Base-by-base conservation (phyloP, 2,329 filamentous ascomycete genomes). In the Fusarium sp. region DNA sequence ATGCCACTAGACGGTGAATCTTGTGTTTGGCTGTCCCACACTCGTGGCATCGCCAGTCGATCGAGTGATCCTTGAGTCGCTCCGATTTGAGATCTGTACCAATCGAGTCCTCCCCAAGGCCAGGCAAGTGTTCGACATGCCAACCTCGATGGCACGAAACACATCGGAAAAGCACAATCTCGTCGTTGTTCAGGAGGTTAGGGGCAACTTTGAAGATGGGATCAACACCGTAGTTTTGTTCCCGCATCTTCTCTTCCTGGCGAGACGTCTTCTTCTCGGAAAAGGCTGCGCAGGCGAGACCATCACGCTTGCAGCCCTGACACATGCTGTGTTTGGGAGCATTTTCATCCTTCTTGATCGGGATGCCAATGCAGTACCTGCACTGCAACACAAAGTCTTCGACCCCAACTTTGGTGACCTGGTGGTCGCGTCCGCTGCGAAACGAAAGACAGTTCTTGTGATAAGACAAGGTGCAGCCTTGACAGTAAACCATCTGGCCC, bases 361-460 rank as follows among this genome's bases (percentile, higher is more conserved):
- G 88, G 23, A 88, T 80, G 5, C 92, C 92, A 71, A 98, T 88
- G 81, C 97, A 99, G 66, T 92, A 93, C 74, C 92, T 92, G 84
- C 97, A 99, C 81, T 99, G 97, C 43, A 99, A 85, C 18, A 99
- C 92, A 77, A 97, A 98, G 41, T 92, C 84, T 3, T 92, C 91
- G 1, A 92, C 86, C 3, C 87, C 92, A 62, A 98, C 83, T 81
- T 98, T 99, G 27, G 95, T 98, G 11, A 94, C 94, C 39, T 97
- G 85, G 81, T 98, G 97, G n/a, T 98, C 95, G 70, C 97, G 89
- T 14, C 82, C 86, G 61, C 88, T 89, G 59, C 97, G 90, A 58
- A 88, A 86, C 1, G 96, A 95, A 32, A 99, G 87, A 79, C 97
- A 99, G 45, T 84, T 85, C 81, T 94, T 94, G 83, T 99, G 97